Evolutionary conservation across 208 protist genomes (phyloP), one percentile per base, ranked within the genome.

Genomic region (Acanthamoeba lenticulata): DNA sequence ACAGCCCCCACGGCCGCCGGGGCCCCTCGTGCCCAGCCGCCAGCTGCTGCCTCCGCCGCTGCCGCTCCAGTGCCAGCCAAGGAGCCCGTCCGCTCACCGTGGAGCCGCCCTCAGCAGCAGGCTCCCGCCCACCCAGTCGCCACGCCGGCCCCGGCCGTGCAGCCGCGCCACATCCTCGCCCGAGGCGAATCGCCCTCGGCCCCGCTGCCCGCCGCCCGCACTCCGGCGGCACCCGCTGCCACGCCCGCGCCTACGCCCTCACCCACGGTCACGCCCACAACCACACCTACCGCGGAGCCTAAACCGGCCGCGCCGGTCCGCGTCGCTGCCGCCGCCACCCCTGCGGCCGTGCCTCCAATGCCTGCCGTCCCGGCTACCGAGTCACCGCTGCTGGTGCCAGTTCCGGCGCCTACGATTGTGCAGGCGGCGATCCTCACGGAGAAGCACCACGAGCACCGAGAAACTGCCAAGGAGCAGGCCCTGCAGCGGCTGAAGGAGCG

Each of bases 401-500:
- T 85, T 36, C n/a, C 74, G 24, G 44, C 74, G 27, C 74, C 74
- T 21, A 85, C 74, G 24, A 85, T 85, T 29, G 13, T 85, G 2
- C 27, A 85, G 44, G 74, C 74, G 42, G 74, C 74, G 9, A 85
- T 85, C 24, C 74, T 85, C 42, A 85, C 74, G 9, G 74, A 85
- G 44, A 52, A 85, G 44, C 74, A 85, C 44, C 6, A 85, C 42
- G 74, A 85, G 32, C 74, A 85, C n/a, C 9, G 74, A 29, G 74
- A 85, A 40, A 85, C 44, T 1, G 74, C 74, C 74, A 85, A 85
- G 44, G 74, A 85, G 74, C 44, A 57, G 44, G 74, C 74, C 5
- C 44, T 85, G 15, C 38, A 29, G n/a, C 74, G 74, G 17, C n/a
- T 85, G 2, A 85, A 85, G 44, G 74, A 85, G 42, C 74, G 44